Evolutionary conservation across 2,329 filamentous ascomycete species (phyloP), one percentile per base, ranked within the genome.

Genomic region (Helotiales sp.): DNA sequence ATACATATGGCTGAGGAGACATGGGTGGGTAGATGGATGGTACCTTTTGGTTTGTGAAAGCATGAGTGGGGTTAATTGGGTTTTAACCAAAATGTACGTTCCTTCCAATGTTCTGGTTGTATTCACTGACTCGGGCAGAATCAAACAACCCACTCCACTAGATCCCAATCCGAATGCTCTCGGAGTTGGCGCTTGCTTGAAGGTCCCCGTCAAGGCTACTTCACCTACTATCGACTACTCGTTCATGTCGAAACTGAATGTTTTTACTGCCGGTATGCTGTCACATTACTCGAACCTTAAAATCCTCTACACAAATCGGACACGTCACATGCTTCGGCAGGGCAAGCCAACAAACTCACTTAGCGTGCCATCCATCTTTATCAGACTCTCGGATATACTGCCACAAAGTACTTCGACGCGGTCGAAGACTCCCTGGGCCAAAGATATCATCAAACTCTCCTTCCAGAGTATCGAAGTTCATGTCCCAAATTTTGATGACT

Each of bases 31-130:
- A 9, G 70, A 81, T 13, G 77, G 82, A 52, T 96, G 91, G 90
- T 84, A 87, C 61, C 75, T 96, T 36, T 86, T 87, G 63, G 81
- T 89, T 46, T 85, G 85, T 52, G 80, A 91, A 70, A 86, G 87
- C 69, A 79, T 89, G 68, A 80, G 81, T 67, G 90, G 90, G 53
- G 90, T 95, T 69, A 81, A 81, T 60, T 96, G 90, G 90, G 93
- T 88, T 85, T 76, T 93, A 59, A 77, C 91, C 54, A 81, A 88
- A 72, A 72, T 84, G 80, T 86, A 63, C 57, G 65, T 53, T 24
- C 30, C 9, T 17, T 6, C 27, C 25, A 34, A 40, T n/a, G 15
- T 3, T 17, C 9, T 33, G 15, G 13, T 15, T 22, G 38, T 24
- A 38, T 27, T 77, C 50, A 67, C 80, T 51, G 48, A 61, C 40